These are phyloP conservation scores for Arabidopsis suecica DNA, from an alignment of 345 rosid species.

Conservation along the genomic window DNA sequence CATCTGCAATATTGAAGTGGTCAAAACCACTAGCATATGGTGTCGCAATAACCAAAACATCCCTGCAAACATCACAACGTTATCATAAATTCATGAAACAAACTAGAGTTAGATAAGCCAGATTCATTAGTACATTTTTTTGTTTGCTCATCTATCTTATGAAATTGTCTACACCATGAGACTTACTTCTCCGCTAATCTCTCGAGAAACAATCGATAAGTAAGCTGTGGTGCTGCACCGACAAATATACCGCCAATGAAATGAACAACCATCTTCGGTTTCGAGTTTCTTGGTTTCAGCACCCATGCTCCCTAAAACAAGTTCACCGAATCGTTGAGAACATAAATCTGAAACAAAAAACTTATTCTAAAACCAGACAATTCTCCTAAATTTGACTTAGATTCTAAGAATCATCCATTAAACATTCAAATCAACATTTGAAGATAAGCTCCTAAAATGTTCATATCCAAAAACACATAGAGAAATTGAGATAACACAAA, in stretches of 20 bases:
- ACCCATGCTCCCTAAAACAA: conserved; percentile 90
- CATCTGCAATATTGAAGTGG: conserved; percentile 93
- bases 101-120: background rate
- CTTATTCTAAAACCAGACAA: background rate
- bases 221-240: conserved; percentile 98
- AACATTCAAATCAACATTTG: background rate
- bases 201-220: conserved; percentile 94
- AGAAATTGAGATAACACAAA: conserved; percentile 16
- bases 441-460: background rate
- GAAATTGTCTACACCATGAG: background rate
- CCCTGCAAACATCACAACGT: conserved; percentile 54
- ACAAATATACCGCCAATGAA: conserved; percentile 96
- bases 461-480: background rate
- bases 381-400: background rate
- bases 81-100: background rate
- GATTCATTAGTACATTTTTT: background rate
- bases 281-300: conserved; percentile 70
- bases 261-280: conserved; percentile 81
- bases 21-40: conserved; percentile 98
- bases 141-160: background rate
- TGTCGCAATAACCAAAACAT: conserved; percentile 89
- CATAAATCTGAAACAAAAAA: background rate
- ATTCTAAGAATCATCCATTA: background rate
- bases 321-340: background rate
- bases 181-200: conserved; percentile 88